These are phyloP conservation scores for Tricholoma flavovirens DNA, from an alignment of 768 basidiomycete genomes.

Conservation along the genomic window DNA sequence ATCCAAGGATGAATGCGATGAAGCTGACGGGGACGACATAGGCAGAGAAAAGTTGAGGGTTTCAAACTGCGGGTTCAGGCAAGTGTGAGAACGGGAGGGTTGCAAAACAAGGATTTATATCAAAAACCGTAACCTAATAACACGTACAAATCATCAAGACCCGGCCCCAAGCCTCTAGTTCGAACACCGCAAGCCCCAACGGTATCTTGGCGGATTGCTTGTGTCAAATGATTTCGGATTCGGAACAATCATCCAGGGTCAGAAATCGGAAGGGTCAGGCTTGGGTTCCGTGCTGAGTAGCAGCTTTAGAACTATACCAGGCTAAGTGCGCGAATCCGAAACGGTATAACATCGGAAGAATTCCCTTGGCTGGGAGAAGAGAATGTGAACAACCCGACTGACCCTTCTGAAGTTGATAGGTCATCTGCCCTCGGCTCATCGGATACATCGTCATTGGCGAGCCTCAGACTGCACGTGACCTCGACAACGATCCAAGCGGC, in stretches of 20 bases:
- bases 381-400: background rate
- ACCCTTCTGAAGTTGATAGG: background rate
- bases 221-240: conserved; percentile 6
- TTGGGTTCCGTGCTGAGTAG: too few relatives aligned
- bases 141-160: conserved; percentile 18
- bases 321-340: too few relatives aligned
- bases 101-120: conserved; percentile 23
- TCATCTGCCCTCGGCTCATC: too few relatives aligned
- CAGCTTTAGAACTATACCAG: background rate
- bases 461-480: background rate
- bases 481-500: background rate
- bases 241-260: background rate
- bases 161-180: conserved; percentile 7
- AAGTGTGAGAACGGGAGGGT: conserved; percentile 1
- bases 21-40: conserved; percentile 25
- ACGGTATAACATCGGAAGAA: too few relatives aligned
- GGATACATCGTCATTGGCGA: background rate
- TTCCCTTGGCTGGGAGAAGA: too few relatives aligned
- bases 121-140: conserved; percentile 13
- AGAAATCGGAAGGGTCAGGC: background rate
- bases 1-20: conserved; percentile 27
- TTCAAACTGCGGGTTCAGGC: background rate
- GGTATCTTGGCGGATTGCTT: background rate
- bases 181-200: background rate
- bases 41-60: background rate